Conservation (phyloP, 75 land plant genomes). For the Picea sitchensis region DNA sequence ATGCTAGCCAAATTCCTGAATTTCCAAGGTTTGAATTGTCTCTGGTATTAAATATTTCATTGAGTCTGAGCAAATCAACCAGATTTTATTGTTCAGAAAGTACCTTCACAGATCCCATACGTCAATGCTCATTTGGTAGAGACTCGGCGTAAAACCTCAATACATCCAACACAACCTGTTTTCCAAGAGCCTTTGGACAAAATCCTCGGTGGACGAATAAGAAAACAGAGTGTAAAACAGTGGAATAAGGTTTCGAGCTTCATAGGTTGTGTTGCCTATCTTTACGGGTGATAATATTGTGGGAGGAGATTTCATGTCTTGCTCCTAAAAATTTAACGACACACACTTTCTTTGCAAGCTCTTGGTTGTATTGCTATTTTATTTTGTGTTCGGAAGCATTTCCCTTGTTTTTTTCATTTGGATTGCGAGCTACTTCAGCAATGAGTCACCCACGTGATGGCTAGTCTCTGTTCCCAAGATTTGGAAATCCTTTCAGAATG, state of each 20-base stretch:
- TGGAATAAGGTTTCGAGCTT: not conserved
- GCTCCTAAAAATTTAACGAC: not conserved
- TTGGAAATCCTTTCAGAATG: constrained; percentile 52
- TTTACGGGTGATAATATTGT: not conserved
- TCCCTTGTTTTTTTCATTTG: not conserved
- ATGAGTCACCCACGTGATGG: constrained; percentile 63
- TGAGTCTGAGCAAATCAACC: no score
- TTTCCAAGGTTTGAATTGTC: no score
- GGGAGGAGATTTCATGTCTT: not conserved
- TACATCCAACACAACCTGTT: no score
- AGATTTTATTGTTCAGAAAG: no score
- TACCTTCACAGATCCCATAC: no score
- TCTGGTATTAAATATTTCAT: no score
- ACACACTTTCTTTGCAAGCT: not conserved
- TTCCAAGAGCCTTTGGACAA: no score
- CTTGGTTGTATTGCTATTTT: not conserved
- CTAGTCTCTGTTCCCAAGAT: constrained; percentile 34
- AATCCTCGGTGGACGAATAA: no score
- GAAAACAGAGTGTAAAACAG: not conserved
- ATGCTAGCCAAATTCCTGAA: no score
- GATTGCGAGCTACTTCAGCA: not conserved
- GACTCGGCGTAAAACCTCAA: no score
- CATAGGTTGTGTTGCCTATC: not conserved
- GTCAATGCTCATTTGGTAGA: no score
- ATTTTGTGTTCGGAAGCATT: not conserved